Conservation (phyloP, 768 basidiomycete species). For the Leccinum variicolor region DNA sequence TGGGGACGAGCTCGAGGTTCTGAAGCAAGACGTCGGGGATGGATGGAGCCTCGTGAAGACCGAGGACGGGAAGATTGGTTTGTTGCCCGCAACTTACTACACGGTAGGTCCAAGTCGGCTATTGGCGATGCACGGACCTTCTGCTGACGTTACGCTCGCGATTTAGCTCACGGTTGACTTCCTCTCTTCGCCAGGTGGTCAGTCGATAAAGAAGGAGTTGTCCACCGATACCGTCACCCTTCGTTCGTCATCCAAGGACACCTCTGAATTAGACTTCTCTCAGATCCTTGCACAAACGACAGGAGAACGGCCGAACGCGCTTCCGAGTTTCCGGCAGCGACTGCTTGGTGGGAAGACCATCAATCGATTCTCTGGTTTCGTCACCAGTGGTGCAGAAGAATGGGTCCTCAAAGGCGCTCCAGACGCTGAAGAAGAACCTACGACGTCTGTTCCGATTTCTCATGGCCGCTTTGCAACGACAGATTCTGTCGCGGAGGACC, state of each 20-base stretch:
- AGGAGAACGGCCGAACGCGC: slow-evolving; percentile 57
- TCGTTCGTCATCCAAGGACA: slow-evolving; percentile 32
- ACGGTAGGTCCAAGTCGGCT: slow-evolving; percentile 43
- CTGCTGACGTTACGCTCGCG: neutral
- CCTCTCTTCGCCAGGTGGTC: slow-evolving; percentile 40
- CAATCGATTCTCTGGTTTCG: slow-evolving; percentile 84
- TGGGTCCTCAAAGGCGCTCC: slow-evolving; percentile 69
- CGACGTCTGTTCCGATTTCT: slow-evolving; percentile 17
- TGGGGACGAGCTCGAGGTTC: slow-evolving; percentile 66
- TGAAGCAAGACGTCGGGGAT: slow-evolving; percentile 70
- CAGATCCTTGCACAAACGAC: slow-evolving; percentile 63
- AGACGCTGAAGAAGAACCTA: slow-evolving; percentile 28
- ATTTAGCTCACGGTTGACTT: slow-evolving; percentile 67
- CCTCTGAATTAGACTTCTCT: slow-evolving; percentile 25
- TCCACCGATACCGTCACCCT: slow-evolving; percentile 52
- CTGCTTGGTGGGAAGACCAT: slow-evolving; percentile 74
- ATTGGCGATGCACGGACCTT: neutral
- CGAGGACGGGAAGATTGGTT: slow-evolving; percentile 56
- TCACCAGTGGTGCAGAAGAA: slow-evolving; percentile 82
- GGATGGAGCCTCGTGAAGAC: slow-evolving; percentile 78
- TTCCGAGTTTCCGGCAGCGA: slow-evolving; percentile 68
- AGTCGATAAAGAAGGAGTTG: slow-evolving; percentile 26
- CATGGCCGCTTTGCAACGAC: slow-evolving; percentile 28
- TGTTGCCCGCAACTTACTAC: slow-evolving; percentile 71
- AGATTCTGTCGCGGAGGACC: slow-evolving; percentile 41